phyloP scores from a whole-genome alignment of 2,329 filamentous ascomycete species.

The Alternaria hordeiaustralica region DNA sequence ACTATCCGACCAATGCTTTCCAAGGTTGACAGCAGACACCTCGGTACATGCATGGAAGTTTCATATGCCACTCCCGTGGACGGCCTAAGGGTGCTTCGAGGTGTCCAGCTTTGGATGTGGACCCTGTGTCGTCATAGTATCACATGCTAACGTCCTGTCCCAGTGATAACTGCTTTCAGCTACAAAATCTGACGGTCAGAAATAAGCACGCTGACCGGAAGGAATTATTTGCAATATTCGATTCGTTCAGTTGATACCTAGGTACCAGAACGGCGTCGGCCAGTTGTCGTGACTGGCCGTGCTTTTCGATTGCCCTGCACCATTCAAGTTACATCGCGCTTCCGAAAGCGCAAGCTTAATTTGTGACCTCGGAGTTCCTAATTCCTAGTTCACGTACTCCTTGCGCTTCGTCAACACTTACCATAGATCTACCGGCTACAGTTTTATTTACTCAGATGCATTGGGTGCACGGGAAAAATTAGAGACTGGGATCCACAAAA shows the following conservation, averaged over 20 bases:
- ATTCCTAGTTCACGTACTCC: not conserved
- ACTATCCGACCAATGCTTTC: not conserved
- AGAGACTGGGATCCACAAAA: not conserved
- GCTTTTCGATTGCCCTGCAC: not conserved
- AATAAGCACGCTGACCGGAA: not conserved
- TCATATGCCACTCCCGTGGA: not conserved
- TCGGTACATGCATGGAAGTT: not conserved
- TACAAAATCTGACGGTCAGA: not conserved
- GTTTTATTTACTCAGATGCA: not conserved
- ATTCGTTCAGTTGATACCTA: not conserved
- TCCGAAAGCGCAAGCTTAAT: not conserved
- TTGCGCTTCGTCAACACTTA: not conserved
- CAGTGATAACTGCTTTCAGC: slow-evolving; percentile 8
- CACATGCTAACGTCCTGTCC: slow-evolving; percentile 24
- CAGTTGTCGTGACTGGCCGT: not conserved
- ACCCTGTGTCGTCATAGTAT: not conserved
- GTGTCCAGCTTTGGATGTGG: not conserved
- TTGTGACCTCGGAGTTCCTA: not conserved
- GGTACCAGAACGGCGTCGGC: not conserved
- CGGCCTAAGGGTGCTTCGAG: too few relatives aligned
- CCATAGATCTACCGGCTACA: slow-evolving; percentile 13
- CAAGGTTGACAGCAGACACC: not conserved
- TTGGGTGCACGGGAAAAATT: slow-evolving; percentile 21
- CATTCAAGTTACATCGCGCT: not conserved
- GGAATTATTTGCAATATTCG: not conserved